These are phyloP conservation scores for Solanum hybrid DNA, from an alignment of 305 asterid species.

Conservation along the genomic window DNA sequence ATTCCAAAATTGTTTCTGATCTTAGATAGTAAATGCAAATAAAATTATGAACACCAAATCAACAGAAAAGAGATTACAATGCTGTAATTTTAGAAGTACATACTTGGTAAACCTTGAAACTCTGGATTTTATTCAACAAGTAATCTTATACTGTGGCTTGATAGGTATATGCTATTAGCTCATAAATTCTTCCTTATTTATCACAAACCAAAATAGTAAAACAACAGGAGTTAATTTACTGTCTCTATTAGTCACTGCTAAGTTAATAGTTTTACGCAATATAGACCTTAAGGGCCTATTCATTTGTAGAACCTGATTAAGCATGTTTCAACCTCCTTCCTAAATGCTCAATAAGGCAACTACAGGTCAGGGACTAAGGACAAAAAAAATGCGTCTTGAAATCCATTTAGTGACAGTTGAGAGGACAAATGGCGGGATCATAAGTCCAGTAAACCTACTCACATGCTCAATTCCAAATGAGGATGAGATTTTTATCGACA, in stretches of 20 bases:
- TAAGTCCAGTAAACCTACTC: neutral
- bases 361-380: neutral
- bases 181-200: neutral
- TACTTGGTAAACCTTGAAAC: neutral
- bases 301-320: neutral
- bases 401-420: neutral
- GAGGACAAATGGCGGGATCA: neutral
- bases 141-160: neutral
- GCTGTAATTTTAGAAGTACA: neutral
- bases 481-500: neutral
- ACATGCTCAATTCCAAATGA: neutral
- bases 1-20: neutral
- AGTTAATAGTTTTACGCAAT: neutral
- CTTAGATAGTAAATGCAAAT: neutral
- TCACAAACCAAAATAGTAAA: neutral
- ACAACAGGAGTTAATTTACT: neutral
- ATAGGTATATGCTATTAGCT: neutral
- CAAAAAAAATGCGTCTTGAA: neutral
- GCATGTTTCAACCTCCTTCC: neutral
- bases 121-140: neutral
- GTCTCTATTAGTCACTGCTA: neutral
- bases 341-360: neutral
- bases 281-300: neutral
- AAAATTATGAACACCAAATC: neutral
- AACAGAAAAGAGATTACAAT: neutral